Conservation (phyloP, 768 basidiomycete genomes). For the Ramaria rubella region DNA sequence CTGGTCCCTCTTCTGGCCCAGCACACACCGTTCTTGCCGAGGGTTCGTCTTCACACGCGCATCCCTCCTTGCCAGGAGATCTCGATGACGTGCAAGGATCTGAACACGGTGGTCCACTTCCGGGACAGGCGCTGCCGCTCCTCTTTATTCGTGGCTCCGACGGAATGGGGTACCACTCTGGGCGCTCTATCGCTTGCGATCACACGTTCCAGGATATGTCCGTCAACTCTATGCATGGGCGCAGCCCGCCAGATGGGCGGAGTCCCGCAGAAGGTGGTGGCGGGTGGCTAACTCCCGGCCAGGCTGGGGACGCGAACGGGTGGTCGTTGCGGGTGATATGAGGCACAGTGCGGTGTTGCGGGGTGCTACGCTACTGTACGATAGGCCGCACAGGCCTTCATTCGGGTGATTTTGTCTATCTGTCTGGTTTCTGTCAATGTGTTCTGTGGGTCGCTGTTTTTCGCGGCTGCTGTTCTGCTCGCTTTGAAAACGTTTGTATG, state of each 20-base stretch:
- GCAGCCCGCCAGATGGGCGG: slow-evolving; percentile 39
- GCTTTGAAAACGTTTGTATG: slow-evolving; percentile 6
- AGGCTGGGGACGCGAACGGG: slow-evolving; percentile 59
- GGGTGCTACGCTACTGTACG: not conserved
- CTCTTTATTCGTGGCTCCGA: slow-evolving; percentile 76
- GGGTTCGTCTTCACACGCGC: not conserved
- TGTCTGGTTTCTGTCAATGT: not conserved
- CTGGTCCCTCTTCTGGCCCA: not conserved
- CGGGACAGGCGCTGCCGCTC: slow-evolving; percentile 44
- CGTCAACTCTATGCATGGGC: slow-evolving; percentile 37
- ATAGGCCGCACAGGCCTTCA: not conserved
- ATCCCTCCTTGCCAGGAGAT: not conserved
- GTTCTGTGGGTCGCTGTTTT: not conserved
- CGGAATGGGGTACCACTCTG: slow-evolving; percentile 87
- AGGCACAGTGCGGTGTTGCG: slow-evolving; percentile 9
- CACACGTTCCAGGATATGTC: slow-evolving; percentile 68
- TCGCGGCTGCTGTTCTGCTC: not conserved
- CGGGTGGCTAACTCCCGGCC: slow-evolving; percentile 70
- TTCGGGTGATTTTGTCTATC: slow-evolving; percentile 3
- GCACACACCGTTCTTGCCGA: not conserved
- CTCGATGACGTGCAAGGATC: slow-evolving; percentile 9
- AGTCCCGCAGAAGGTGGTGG: slow-evolving; percentile 46
- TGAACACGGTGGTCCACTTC: slow-evolving; percentile 9
- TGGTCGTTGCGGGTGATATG: slow-evolving; percentile 81
- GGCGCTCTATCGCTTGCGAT: slow-evolving; percentile 76